Evolutionary conservation across 441 rosid genomes (phyloP), one percentile per base, ranked within the genome.

Genomic region (Gossypium trilobum): DNA sequence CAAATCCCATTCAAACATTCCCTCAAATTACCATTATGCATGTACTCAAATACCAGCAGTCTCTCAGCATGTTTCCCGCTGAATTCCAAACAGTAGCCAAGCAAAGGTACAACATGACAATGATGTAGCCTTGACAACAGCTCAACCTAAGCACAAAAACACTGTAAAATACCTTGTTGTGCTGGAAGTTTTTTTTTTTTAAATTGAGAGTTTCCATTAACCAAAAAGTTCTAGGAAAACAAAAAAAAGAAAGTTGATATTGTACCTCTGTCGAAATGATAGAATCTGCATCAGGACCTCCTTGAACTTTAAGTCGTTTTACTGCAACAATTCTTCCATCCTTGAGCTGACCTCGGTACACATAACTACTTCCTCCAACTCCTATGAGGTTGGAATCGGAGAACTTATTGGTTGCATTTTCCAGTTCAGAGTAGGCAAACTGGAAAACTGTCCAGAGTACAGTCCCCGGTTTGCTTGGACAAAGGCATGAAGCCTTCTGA

Each of bases 351-450:
- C 99, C 99, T 36, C 82, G 87, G 72, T 90, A 94, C 6, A 92
- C 99, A 20, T 80, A 85, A 73, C 99, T 92, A 81, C 96, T 87
- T 80, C 96, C 97, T 17, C 99, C 97, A 22, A 85, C 87, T 72
- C 97, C 99, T 73, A 92, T 86, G 10, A 90, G 81, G 72, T 79
- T 90, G 75, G 87, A 84, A 83, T 79, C 74, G 66, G 94, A 85
- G 81, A 94, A 94, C 70, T 87, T 89, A 61, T 86, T 54, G 6
- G 97, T 94, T 72, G 97, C 93, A 77, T 78, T 70, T 77, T 89
- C 93, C 83, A 94, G 71, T 68, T 88, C 97, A 74, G 85, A 62
- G 78, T 88, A 92, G 5, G 92, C 79, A 82, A 87, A 94, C 73
- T 81, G 89, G 70, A 74, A 60, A 31, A 94, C 81, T 68, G 88